Evolutionary conservation across 345 rosid genomes (phyloP), one percentile per base, ranked within the genome.

Genomic region (Eucalyptus sp.): DNA sequence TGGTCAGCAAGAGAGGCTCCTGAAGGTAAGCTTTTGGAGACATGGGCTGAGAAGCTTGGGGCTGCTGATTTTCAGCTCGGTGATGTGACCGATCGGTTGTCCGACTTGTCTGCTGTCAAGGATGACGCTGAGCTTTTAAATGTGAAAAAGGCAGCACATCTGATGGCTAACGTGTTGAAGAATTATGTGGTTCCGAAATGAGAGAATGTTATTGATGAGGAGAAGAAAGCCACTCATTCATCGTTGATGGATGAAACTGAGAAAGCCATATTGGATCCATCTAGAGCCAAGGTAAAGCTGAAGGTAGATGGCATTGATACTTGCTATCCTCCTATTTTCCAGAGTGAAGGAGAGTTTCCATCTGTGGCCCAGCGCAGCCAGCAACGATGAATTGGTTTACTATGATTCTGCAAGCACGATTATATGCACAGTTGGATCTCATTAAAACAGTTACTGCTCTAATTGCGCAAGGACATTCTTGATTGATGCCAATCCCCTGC

Each of bases 261-360:
- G 94, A 96, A 96, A 93, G 94, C 98, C 7, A 94, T 97, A 89
- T 79, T 96, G 87, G 96, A 96, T 90, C 98, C 99, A 50, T 89
- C 97, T 49, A 95, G 92, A 90, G 96, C 96, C 86, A 92, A 94
- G 90, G 97, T 95, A 89, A 96, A 96, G 95, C 93, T 96, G 90
- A 96, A 91, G 95, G 94, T 98, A 49, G 98, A 94, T 89, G 96
- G 97, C 89, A 96, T 97, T 58, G 99, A 96, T 90, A 96, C 94
- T 64, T 96, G 99, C 89, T 97, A 96, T 88, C 99, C 99, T 86
- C 99, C 98, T 4, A 95, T 97, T 86, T 96, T 97, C 90, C 99
- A 96, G 90, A 96, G 99, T 89, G 99, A 98, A 87, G 98, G 95
- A 29, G 89, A 93, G 81, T 97, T 95, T 95, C 92, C 98, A 97